These are phyloP conservation scores for Primulina tabacum DNA, from an alignment of 257 asterid genomes.

Conservation along the genomic window DNA sequence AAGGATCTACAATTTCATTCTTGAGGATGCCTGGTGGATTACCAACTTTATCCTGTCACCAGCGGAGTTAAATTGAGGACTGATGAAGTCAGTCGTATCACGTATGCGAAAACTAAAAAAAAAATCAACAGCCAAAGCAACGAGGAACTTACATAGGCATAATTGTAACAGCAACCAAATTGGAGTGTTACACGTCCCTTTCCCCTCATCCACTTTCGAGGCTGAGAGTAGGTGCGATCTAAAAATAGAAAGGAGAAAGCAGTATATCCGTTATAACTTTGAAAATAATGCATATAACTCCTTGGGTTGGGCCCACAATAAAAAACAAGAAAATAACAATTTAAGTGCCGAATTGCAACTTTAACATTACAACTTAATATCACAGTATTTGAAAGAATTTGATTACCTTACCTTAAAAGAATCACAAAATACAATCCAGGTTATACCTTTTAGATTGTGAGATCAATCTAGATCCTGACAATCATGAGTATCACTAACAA, in stretches of 20 bases:
- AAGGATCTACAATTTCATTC: constrained; percentile 67
- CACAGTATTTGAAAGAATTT: not conserved
- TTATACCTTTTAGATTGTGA: not conserved
- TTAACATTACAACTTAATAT: not conserved
- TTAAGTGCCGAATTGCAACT: not conserved
- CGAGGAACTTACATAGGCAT: constrained; percentile 47
- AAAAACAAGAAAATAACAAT: not conserved
- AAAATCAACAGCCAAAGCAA: constrained; percentile 13
- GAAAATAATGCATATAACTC: not conserved
- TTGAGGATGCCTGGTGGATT: constrained; percentile 80
- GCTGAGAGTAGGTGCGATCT: constrained; percentile 79
- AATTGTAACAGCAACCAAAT: constrained; percentile 89
- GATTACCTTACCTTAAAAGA: not conserved
- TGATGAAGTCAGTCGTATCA: not conserved
- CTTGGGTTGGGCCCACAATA: not conserved
- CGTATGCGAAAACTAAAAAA: not conserved
- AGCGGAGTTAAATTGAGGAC: not conserved
- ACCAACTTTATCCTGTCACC: constrained; percentile 62
- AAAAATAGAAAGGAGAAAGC: constrained; percentile 20
- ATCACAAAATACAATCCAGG: not conserved
- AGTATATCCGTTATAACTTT: not conserved
- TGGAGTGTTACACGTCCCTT: constrained; percentile 83
- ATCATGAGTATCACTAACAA: not conserved
- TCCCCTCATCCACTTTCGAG: constrained; percentile 88
- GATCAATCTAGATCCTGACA: not conserved